These are phyloP conservation scores for Moricandia arvensis DNA, from an alignment of 345 rosid genomes.

Conservation along the genomic window DNA sequence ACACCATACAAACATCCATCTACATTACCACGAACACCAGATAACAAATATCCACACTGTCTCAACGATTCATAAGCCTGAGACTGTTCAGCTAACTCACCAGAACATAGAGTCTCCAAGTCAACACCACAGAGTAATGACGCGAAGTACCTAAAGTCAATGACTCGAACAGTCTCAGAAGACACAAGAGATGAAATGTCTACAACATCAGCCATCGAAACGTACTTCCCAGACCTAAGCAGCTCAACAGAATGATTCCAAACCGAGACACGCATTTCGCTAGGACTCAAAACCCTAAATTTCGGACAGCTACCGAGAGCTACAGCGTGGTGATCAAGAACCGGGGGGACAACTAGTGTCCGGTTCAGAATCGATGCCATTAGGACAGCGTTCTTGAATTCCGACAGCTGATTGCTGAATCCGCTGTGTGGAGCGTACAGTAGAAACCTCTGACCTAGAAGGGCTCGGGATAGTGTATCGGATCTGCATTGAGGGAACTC, in stretches of 20 bases:
- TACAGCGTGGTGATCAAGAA: slow-evolving; percentile 88
- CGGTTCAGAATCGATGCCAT: slow-evolving; percentile 76
- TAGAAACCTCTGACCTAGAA: slow-evolving; percentile 49
- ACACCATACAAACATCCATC: slow-evolving; percentile 64
- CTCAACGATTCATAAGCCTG: slow-evolving; percentile 49
- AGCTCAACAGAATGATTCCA: slow-evolving; percentile 75
- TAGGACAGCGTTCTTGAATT: slow-evolving; percentile 72
- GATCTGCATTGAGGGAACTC: slow-evolving; percentile 48
- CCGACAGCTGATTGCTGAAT: slow-evolving; percentile 92
- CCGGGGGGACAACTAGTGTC: slow-evolving; percentile 78
- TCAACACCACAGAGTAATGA: slow-evolving; percentile 64
- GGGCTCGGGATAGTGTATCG: slow-evolving; percentile 21
- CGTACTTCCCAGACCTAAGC: slow-evolving; percentile 59
- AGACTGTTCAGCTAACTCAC: slow-evolving; percentile 32
- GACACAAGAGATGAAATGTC: slow-evolving; percentile 66
- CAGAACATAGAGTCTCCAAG: slow-evolving; percentile 46
- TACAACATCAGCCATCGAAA: slow-evolving; percentile 74
- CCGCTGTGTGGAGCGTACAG: slow-evolving; percentile 94
- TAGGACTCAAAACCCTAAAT: slow-evolving; percentile 64
- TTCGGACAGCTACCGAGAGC: slow-evolving; percentile 96
- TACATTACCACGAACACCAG: slow-evolving; percentile 66
- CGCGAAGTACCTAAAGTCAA: slow-evolving; percentile 81
- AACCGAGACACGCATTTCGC: slow-evolving; percentile 55
- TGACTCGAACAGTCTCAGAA: slow-evolving; percentile 51
- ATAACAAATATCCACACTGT: slow-evolving; percentile 63